These are phyloP conservation scores for Colletotrichum somersetense DNA, from an alignment of 2,329 filamentous ascomycete genomes.

Conservation along the genomic window DNA sequence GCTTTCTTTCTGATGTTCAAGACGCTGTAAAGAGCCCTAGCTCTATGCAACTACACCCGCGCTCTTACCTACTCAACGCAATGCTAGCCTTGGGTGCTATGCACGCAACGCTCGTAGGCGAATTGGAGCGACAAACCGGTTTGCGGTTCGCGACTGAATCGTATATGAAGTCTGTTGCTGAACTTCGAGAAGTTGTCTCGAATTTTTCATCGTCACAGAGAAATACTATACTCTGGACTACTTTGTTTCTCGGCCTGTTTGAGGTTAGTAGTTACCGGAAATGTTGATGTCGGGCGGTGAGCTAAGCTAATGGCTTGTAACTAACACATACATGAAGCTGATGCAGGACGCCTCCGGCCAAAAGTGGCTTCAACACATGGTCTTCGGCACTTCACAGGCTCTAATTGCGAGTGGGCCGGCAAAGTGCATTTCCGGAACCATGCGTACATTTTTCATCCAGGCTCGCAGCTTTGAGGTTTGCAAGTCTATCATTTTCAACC, in stretches of 20 bases:
- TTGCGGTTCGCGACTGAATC: constrained; percentile 43
- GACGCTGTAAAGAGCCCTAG: constrained; percentile 40
- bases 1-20: constrained; percentile 44
- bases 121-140: constrained; percentile 1
- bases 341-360: constrained; percentile 50
- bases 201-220: constrained; percentile 6
- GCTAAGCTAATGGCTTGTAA: neutral
- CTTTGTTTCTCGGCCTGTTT: constrained; percentile 51
- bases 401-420: constrained; percentile 48
- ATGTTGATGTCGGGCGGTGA: too few species aligned
- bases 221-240: constrained; percentile 49
- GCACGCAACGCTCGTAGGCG: constrained; percentile 43
- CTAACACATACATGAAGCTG: constrained; percentile 44
- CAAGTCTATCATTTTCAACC: constrained; percentile 50
- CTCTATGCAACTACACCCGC: constrained; percentile 27
- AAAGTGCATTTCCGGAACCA: constrained; percentile 43
- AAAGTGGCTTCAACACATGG: constrained; percentile 52
- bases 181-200: constrained; percentile 43
- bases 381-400: constrained; percentile 51
- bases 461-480: constrained; percentile 50
- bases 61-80: constrained; percentile 45
- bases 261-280: constrained; percentile 45
- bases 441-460: constrained; percentile 48
- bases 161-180: constrained; percentile 47
- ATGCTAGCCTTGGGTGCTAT: constrained; percentile 50